These are phyloP conservation scores for Dothideomycetes sp. DNA, from an alignment of 2,329 filamentous ascomycete genomes.

Conservation along the genomic window DNA sequence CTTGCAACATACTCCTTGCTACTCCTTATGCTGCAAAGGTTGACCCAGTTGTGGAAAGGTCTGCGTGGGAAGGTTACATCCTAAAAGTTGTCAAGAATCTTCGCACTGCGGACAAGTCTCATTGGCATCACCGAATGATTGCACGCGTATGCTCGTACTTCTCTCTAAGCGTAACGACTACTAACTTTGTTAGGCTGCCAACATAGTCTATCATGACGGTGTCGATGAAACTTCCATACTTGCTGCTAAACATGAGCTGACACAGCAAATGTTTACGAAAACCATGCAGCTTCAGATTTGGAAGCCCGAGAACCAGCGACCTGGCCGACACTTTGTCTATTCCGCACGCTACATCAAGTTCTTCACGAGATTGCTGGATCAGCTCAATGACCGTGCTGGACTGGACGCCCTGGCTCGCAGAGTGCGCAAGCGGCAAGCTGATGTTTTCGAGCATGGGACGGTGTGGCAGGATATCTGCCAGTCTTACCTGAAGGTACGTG, in stretches of 20 bases:
- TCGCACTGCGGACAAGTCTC: slow-evolving; percentile 69
- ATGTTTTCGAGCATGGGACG: slow-evolving; percentile 54
- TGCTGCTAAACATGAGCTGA: slow-evolving; percentile 66
- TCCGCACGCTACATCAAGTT: slow-evolving; percentile 79
- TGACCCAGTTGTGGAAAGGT: slow-evolving; percentile 34
- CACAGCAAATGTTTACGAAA: slow-evolving; percentile 80
- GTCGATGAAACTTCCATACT: slow-evolving; percentile 37
- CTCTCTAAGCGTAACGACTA: too few species aligned
- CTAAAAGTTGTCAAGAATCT: slow-evolving; percentile 50
- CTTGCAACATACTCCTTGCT: slow-evolving; percentile 29
- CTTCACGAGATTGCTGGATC: slow-evolving; percentile 62
- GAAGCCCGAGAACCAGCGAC: slow-evolving; percentile 78
- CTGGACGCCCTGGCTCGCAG: slow-evolving; percentile 70
- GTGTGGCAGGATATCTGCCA: slow-evolving; percentile 52
- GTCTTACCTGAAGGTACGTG: slow-evolving; percentile 37
- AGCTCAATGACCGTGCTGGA: slow-evolving; percentile 62
- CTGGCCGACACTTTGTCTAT: slow-evolving; percentile 85
- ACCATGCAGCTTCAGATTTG: slow-evolving; percentile 92
- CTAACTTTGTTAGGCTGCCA: slow-evolving; percentile 34
- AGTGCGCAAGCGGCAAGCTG: slow-evolving; percentile 69
- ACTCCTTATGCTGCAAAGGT: slow-evolving; percentile 46
- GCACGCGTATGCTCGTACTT: slow-evolving; percentile 48
- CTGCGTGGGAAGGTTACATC: slow-evolving; percentile 51
- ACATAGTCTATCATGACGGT: slow-evolving; percentile 49
- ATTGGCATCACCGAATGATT: slow-evolving; percentile 91